phyloP scores from a whole-genome alignment of 2,329 filamentous ascomycete genomes.

The Phialophora verrucosa region DNA sequence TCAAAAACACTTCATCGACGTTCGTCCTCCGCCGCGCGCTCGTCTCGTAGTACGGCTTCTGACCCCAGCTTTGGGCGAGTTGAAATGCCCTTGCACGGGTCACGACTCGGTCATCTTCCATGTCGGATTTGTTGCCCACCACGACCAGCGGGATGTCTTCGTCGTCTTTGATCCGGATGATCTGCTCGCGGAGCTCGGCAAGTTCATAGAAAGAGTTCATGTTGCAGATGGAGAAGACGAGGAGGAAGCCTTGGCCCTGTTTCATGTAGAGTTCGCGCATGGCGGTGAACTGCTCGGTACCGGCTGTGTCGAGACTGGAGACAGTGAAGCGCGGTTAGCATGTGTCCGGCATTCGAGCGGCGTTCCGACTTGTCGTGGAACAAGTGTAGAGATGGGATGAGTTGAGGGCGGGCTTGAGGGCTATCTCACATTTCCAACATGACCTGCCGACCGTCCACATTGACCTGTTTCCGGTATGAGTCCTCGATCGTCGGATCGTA shows the following conservation, averaged over 20 bases:
- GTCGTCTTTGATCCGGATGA: slow-evolving; percentile 88
- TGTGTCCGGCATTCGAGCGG: not conserved
- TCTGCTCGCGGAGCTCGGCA: slow-evolving; percentile 81
- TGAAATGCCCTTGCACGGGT: slow-evolving; percentile 79
- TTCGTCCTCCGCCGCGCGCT: slow-evolving; percentile 83
- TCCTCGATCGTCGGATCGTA: slow-evolving; percentile 90
- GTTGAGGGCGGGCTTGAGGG: slow-evolving; percentile 75
- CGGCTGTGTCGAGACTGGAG: slow-evolving; percentile 79
- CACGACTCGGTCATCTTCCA: slow-evolving; percentile 83
- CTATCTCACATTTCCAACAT: slow-evolving; percentile 79
- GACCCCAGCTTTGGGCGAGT: slow-evolving; percentile 84
- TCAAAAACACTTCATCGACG: slow-evolving; percentile 87
- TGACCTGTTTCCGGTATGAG: slow-evolving; percentile 85
- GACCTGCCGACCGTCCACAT: slow-evolving; percentile 88
- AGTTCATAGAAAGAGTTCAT: slow-evolving; percentile 82
- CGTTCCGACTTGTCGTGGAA: not conserved
- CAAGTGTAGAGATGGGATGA: slow-evolving; percentile 65
- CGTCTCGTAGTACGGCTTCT: slow-evolving; percentile 88
- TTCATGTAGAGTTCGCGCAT: slow-evolving; percentile 86
- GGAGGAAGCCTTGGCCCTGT: slow-evolving; percentile 85
- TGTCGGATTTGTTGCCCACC: slow-evolving; percentile 88
- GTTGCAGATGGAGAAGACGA: slow-evolving; percentile 91
- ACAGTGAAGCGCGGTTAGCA: not conserved
- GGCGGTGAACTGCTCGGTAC: slow-evolving; percentile 81
- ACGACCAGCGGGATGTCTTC: slow-evolving; percentile 85